Conservation (phyloP, 208 protist genomes). For the Borovskyia barvae region DNA sequence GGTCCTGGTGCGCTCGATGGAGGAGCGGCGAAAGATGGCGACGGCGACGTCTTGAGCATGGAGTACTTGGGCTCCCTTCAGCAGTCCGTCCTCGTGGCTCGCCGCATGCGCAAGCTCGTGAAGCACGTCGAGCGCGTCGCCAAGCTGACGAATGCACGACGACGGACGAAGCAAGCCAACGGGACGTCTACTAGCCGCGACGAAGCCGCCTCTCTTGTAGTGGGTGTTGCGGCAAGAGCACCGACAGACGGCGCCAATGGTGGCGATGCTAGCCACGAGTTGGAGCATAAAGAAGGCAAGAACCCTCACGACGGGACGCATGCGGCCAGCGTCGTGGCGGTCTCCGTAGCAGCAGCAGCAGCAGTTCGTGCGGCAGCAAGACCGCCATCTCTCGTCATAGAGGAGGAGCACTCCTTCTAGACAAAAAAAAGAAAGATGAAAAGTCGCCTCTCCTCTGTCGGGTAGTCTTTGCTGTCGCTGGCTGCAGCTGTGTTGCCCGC, state of each 20-base stretch:
- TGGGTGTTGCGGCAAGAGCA: too few species aligned
- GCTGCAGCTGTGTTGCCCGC: background rate
- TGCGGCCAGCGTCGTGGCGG: constrained; percentile 1
- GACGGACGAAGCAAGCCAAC: constrained; percentile 26
- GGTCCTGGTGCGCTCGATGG: background rate
- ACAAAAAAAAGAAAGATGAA: background rate
- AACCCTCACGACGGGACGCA: too few species aligned
- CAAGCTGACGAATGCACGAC: constrained; percentile 53
- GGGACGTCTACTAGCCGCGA: too few species aligned
- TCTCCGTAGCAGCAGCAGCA: constrained; percentile 14
- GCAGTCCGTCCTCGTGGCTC: constrained; percentile 77
- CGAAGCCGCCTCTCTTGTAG: too few species aligned
- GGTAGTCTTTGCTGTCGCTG: background rate
- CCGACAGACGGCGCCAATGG: too few species aligned
- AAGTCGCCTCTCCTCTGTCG: background rate
- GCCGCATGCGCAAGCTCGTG: constrained; percentile 82
- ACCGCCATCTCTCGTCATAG: constrained; percentile 1
- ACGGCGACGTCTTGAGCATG: constrained; percentile 1
- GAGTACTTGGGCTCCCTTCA: constrained; percentile 49
- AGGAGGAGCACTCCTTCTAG: constrained; percentile 29
- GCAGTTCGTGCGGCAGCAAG: constrained; percentile 2
- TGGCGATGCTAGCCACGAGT: too few species aligned
- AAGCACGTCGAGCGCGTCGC: constrained; percentile 68
- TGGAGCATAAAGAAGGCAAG: too few species aligned
- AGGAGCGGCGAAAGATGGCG: background rate